Percentiles rank a stretch among this genome's conserved stretches.
Conservation (phyloP, 768 basidiomycete species). For the Phaffia tasmanica region DNA sequence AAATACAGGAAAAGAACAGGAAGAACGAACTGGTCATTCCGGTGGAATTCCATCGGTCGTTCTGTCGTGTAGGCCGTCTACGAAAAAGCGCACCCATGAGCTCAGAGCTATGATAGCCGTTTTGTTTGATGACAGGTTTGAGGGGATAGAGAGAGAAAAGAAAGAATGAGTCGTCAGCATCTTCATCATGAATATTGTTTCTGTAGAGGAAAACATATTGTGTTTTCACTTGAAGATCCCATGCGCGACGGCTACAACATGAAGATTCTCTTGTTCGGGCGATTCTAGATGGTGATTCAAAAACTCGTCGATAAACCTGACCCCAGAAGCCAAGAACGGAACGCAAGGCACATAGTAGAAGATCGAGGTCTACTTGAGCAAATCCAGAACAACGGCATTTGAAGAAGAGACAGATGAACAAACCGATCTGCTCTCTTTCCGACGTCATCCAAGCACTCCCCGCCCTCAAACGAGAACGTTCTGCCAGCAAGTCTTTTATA, state of each 20-base stretch:
- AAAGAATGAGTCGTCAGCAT: neutral
- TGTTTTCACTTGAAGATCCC: slow-evolving; percentile 55
- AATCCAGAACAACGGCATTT: neutral
- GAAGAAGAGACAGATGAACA: neutral
- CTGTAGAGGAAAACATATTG: neutral
- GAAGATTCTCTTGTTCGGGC: slow-evolving; percentile 42
- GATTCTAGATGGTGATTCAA: slow-evolving; percentile 50
- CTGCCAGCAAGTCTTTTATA: slow-evolving; percentile 28
- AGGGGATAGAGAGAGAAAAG: neutral
- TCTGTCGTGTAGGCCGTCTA: neutral
- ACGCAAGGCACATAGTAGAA: too few species aligned
- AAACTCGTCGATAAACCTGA: slow-evolving; percentile 44
- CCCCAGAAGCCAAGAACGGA: neutral
- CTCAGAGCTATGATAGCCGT: neutral
- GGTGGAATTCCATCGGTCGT: neutral
- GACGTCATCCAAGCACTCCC: slow-evolving; percentile 61
- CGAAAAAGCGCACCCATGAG: slow-evolving; percentile 10
- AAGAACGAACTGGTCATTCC: slow-evolving; percentile 16
- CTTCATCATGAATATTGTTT: neutral
- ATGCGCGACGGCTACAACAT: slow-evolving; percentile 63
- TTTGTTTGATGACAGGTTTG: too few species aligned
- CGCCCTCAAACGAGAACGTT: slow-evolving; percentile 50
- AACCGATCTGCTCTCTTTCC: slow-evolving; percentile 44
- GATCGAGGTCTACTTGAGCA: neutral
- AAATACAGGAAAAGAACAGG: neutral